Evolutionary conservation across 2,329 filamentous ascomycete genomes (phyloP), one percentile per base, ranked within the genome.

Genomic region (Colletotrichum musae): DNA sequence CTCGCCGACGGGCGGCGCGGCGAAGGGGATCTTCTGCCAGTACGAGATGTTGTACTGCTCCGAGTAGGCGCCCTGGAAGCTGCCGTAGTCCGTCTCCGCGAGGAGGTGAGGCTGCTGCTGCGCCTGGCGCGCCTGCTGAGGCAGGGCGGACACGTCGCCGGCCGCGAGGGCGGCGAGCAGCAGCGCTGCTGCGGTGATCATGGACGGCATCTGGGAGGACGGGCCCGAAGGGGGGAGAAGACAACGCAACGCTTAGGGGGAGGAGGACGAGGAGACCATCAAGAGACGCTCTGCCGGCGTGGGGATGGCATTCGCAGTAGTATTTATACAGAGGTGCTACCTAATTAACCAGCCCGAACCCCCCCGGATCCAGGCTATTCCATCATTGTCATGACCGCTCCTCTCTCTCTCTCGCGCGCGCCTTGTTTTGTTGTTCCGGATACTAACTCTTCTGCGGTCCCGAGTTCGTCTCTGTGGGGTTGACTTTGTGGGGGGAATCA

Each of bases 11-110:
- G 89, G 88, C 1, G 89, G 87, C 13, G 88, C 86, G 5, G 86
- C 88, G 72, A 87, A 91, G 16, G 89, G 89, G 57, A 91, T 89
- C 72, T 87, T 89, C 70, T 84, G 85, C 78, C 84, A 91, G 77
- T 89, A 88, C 28, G 84, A 86, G 50, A 90, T 84, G 73, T 90
- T 88, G 73, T 89, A 89, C 3, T 75, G 73, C 9, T 78, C 70
- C 18, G 84, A 83, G 72, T 87, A 87, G 53, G 83, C 82, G 18
- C 88, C 88, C 71, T 83, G 79, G 70, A 90, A 88, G 18, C 79
- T 82, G 32, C 85, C 85, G 72, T 87, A 87, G 75, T 84, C 81
- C 6, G 87, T 79, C 43, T 67, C 57, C 36, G 63, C 62, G 36
- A 70, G 62, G 26, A 70, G 45, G 16, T 70, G 63, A 32, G 58